These are phyloP conservation scores for Aspergillus ustus DNA, from an alignment of 2,329 filamentous ascomycete genomes.

Conservation along the genomic window DNA sequence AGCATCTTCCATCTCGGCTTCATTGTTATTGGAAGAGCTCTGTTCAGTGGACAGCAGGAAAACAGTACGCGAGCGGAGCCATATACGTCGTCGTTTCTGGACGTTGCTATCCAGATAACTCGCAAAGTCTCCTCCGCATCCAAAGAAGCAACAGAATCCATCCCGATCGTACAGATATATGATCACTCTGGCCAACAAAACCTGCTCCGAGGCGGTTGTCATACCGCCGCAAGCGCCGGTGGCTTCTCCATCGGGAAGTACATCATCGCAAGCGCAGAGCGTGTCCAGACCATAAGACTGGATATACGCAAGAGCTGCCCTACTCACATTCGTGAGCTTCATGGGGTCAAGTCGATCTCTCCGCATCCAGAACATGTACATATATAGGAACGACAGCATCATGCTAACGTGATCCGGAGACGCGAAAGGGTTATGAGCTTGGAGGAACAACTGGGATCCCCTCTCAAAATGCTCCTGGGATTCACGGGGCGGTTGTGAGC, in stretches of 20 bases:
- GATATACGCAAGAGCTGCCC: conserved; percentile 3
- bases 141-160: conserved; percentile 18
- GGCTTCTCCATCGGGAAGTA: not conserved
- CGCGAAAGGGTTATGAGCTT: conserved; percentile 3
- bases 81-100: conserved; percentile 10
- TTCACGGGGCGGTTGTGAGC: conserved; percentile 8
- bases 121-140: conserved; percentile 18
- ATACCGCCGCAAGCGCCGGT: not conserved
- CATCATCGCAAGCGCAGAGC: conserved; percentile 11
- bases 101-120: conserved; percentile 10
- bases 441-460: conserved; percentile 12
- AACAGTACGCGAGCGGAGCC: conserved; percentile 13
- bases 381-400: conserved; percentile 20
- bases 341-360: conserved; percentile 6
- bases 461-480: conserved; percentile 12
- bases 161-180: conserved; percentile 19
- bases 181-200: conserved; percentile 16
- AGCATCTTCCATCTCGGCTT: conserved; percentile 11
- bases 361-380: conserved; percentile 22
- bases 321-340: conserved; percentile 13
- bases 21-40: not conserved
- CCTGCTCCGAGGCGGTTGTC: conserved; percentile 11
- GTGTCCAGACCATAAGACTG: conserved; percentile 9
- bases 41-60: conserved; percentile 9
- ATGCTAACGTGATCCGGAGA: conserved; percentile 17